These are phyloP conservation scores for Artemisia argyi DNA, from an alignment of 129 eudicot species.

Conservation along the genomic window DNA sequence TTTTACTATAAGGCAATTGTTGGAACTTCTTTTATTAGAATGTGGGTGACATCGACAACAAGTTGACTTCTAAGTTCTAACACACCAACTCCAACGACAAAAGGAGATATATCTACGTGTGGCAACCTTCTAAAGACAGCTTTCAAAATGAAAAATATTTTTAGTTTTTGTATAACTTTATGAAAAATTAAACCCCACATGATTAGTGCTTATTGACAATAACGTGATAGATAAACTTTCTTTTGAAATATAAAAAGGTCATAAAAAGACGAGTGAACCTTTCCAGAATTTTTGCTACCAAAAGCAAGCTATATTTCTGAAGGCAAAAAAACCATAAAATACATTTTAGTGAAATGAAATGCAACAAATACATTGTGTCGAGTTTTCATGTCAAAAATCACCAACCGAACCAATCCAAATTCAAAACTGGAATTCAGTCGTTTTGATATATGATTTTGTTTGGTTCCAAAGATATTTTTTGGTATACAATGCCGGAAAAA, in stretches of 20 bases:
- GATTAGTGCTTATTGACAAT: constrained; percentile 11
- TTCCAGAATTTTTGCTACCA: background rate
- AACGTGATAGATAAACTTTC: constrained; percentile 9
- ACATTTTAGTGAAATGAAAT: too few relatives aligned
- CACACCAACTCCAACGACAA: constrained; percentile 23
- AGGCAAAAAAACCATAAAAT: background rate
- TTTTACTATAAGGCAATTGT: background rate
- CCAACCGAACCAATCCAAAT: too few relatives aligned
- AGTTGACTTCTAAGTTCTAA: constrained; percentile 24
- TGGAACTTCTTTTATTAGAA: background rate
- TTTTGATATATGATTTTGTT: too few relatives aligned
- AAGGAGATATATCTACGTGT: constrained; percentile 25
- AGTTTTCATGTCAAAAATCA: too few relatives aligned
- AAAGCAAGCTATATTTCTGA: background rate
- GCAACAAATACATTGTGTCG: too few relatives aligned
- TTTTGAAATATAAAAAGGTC: background rate
- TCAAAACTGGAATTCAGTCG: too few relatives aligned
- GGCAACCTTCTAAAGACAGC: constrained; percentile 16
- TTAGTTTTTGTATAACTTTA: constrained; percentile 28
- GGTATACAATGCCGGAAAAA: too few relatives aligned
- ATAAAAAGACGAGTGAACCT: background rate
- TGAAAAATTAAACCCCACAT: constrained; percentile 19
- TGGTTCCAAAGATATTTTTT: too few relatives aligned
- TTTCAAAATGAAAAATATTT: background rate
- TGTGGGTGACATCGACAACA: constrained; percentile 21